Base-by-base conservation (phyloP, 176 grass and related monocot genomes). In the Eleusine coracana region DNA sequence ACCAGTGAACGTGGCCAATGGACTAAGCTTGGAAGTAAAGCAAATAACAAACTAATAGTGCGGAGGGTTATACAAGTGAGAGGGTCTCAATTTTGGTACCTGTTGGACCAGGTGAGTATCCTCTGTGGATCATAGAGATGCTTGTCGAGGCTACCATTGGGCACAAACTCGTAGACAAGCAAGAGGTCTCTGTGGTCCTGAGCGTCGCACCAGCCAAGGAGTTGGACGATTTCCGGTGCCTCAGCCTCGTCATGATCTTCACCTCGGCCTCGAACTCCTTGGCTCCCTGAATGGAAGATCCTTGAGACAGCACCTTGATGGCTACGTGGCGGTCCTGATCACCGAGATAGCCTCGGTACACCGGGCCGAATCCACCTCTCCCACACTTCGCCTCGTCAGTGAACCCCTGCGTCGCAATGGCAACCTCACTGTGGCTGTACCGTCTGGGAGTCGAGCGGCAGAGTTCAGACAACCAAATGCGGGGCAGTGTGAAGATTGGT, bases 161-260 rank as follows among this genome's bases (percentile, higher is more conserved):
- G 29, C 31, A 80, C 13, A 6, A 41, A 5, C 48, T 84, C 82
- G 4, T 84, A 75, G 3, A 76, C 82, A 4, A 84, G 82, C 27
- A 75, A 38, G 15, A 84, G 62, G 0, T 4, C 68, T 52, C 34
- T 16, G 51, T 4, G 12, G n/a, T 3, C 29, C 14, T 25, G 25
- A 10, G 1, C 18, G 6, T 68, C 77, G 18, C 77, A 73, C 80
- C 81, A 83, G 25, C 70, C 81, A 2, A 82, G 9, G 3, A 88
- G 78, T 39, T 83, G 78, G 6, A 92, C 86, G 0, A 88, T 68
- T 89, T 83, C 20, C 90, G 86, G 34, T 92, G 90, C 68, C 91
- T 67, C 6, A 89, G 42, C 38, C 80, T 87, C 58, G 42, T 28
- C n/a, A 71, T 29, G 12, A 85, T 66, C 20, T 23, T 89, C 23